These are phyloP conservation scores for Fusarium papillatum DNA, from an alignment of 2,329 filamentous ascomycete species.

Conservation along the genomic window DNA sequence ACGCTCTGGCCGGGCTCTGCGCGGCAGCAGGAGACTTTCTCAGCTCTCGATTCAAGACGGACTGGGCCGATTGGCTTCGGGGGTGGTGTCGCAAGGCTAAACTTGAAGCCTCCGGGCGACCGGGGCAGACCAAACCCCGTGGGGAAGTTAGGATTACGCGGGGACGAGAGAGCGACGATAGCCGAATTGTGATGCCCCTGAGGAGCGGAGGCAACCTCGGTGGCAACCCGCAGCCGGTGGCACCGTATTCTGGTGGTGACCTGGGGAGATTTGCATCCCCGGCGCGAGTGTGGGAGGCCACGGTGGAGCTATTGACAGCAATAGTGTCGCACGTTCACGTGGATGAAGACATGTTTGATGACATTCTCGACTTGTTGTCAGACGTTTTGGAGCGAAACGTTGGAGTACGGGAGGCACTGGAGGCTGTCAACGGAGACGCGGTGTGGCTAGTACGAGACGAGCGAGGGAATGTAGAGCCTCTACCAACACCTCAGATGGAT, in stretches of 20 bases:
- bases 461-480: conserved; percentile 54
- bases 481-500: conserved; percentile 56
- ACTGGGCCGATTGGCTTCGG: conserved; percentile 73
- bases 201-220: conserved; percentile 40
- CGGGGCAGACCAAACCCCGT: conserved; percentile 22
- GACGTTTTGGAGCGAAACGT: conserved; percentile 59
- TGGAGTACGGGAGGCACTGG: conserved; percentile 69
- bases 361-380: conserved; percentile 74
- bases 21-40: conserved; percentile 85
- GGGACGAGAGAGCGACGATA: conserved; percentile 32
- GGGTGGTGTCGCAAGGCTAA: conserved; percentile 63
- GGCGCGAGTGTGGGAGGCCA: conserved; percentile 74
- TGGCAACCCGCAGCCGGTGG: conserved; percentile 23
- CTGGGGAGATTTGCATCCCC: conserved; percentile 73
- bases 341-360: conserved; percentile 79
- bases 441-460: conserved; percentile 78
- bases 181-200: conserved; percentile 51
- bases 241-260: conserved; percentile 49
- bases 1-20: conserved; percentile 78
- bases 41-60: conserved; percentile 77
- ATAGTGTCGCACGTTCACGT: conserved; percentile 74
- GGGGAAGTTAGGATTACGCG: conserved; percentile 36
- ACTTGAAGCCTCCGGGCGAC: conserved; percentile 49
- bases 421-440: conserved; percentile 78
- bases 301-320: conserved; percentile 69